Evolutionary conservation across 352 stramenopile genomes (phyloP).

Genomic region (Phytophthora ohioensis): DNA sequence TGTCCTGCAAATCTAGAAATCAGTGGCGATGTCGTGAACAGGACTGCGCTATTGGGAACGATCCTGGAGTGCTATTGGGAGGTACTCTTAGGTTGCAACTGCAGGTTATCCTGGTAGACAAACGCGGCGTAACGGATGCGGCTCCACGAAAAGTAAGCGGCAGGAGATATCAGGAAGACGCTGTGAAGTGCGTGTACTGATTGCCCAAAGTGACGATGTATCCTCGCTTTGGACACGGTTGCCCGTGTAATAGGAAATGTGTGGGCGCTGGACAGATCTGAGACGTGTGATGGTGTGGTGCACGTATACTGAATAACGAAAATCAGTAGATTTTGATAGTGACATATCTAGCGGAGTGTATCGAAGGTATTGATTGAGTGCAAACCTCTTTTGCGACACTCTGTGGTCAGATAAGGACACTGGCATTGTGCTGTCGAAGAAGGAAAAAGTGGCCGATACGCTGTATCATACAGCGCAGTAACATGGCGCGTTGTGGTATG

Average conservation of each 20-base stretch:
- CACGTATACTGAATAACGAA: not conserved
- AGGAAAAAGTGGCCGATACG: not conserved
- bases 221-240: constrained; percentile 12
- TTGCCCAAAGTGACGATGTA: constrained; percentile 11
- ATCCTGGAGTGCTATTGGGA: constrained; percentile 9
- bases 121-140: constrained; percentile 19
- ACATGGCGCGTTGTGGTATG: constrained; percentile 4
- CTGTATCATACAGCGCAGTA: constrained; percentile 2
- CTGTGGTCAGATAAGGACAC: constrained; percentile 41
- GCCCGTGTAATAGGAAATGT: constrained; percentile 1
- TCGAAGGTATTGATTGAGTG: not conserved
- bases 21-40: not conserved
- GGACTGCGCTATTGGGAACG: not conserved
- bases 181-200: constrained; percentile 19
- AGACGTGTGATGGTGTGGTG: constrained; percentile 18
- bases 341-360: not conserved
- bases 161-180: constrained; percentile 20
- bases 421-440: constrained; percentile 30
- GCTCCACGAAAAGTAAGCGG: constrained; percentile 30
- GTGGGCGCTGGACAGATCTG: not conserved
- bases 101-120: constrained; percentile 8
- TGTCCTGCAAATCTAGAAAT: constrained; percentile 2
- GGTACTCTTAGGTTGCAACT: constrained; percentile 6
- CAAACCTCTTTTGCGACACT: constrained; percentile 25
- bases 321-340: constrained; percentile 8